Percentiles rank a stretch among this genome's conserved stretches.
Conservation (phyloP, 2,329 filamentous ascomycete species). For the Amauroascus verrucosus region DNA sequence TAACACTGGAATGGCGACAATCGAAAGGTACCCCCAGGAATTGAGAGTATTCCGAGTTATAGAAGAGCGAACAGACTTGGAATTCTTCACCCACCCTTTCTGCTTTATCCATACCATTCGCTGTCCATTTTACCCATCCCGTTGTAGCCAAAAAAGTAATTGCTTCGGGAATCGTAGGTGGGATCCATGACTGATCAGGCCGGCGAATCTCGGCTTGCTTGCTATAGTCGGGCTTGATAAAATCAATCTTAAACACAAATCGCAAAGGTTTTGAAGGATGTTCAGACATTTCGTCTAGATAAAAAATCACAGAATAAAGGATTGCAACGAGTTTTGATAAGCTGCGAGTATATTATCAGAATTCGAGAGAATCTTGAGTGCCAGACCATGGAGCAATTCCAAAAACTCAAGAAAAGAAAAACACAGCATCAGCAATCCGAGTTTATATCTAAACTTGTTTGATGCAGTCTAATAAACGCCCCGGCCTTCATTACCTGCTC, state of each 20-base stretch:
- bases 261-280: conserved; percentile 1
- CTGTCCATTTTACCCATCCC: conserved; percentile 13
- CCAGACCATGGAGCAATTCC: no score
- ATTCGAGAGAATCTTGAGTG: no score
- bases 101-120: neutral
- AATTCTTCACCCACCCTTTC: conserved; percentile 1
- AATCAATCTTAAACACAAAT: conserved; percentile 18
- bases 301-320: no score
- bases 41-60: conserved; percentile 13
- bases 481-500: neutral
- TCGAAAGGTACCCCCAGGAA: conserved; percentile 16
- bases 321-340: neutral
- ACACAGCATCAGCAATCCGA: no score
- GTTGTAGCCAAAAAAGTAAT: conserved; percentile 8
- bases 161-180: conserved; percentile 9
- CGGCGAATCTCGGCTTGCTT: conserved; percentile 5
- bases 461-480: neutral
- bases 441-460: no score
- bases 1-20: conserved; percentile 12
- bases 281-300: neutral
- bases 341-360: neutral
- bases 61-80: conserved; percentile 15
- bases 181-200: conserved; percentile 9
- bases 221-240: conserved; percentile 11
- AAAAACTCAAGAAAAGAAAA: no score